Base-by-base conservation (phyloP, 2,329 filamentous ascomycete genomes). In the Colletotrichum siamense region DNA sequence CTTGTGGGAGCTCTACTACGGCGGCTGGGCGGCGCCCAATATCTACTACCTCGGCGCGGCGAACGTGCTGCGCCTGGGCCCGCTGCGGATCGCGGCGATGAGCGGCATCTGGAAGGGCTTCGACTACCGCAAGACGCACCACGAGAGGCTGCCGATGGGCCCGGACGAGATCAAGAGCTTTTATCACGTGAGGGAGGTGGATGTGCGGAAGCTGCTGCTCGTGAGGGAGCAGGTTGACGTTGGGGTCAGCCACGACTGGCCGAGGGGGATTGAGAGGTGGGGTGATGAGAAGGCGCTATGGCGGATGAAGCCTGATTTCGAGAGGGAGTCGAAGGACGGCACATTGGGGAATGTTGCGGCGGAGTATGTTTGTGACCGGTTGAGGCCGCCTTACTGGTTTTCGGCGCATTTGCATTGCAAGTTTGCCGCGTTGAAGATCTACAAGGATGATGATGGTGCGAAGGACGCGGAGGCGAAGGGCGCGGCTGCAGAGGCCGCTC, bases 1-100 rank as follows among this genome's bases (percentile, higher is more conserved):
- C 84, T 88, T 98, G 7, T 97, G 93, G 88, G 97, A 99, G 85
- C 91, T 99, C 1, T 98, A 95, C 87, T 98, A 99, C 82, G 97
- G 97, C 68, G 97, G 97, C 67, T 99, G 97, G 97, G 97, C 95
- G 8, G 96, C 96, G 9, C 96, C 95, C 10, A 98, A 97, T 79
- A 99, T 99, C 78, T 99, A 98, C 88, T 99, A 98, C 86, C 90
- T 99, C 84, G 97, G 97, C 65, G 95, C 96, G 39, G 95, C 97
- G 76, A 98, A 98, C 82, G 93, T 99, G 10, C 83, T 99, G 55
- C 93, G 94, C 22, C 88, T 98, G 36, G 96, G 96, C 0, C 94
- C 95, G 2, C 86, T 99, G 65, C 93, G 97, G 26, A 98, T 99
- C 77, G 95, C 95, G 44, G 96, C 94, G 7, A 88, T 99, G 83